phyloP scores from a whole-genome alignment of 164 flowering plant genomes.

The Vitis rotundifolia region DNA sequence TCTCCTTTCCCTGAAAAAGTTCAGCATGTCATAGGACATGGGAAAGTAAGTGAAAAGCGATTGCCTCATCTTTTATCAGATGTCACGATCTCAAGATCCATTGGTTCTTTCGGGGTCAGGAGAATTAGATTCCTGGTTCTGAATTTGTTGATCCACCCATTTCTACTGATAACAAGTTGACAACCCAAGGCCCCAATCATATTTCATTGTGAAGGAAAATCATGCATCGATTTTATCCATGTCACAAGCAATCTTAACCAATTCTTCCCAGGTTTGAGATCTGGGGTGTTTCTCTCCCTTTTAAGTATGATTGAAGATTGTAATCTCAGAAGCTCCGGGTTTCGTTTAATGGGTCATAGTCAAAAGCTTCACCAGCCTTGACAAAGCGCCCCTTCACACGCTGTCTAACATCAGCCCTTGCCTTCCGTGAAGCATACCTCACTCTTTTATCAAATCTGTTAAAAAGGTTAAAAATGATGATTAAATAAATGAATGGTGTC shows the following conservation, averaged over 20 bases:
- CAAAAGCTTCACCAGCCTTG: constrained; percentile 54
- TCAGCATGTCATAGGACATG: not conserved
- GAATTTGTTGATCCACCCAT: constrained; percentile 9
- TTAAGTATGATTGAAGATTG: constrained; percentile 27
- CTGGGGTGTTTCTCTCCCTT: constrained; percentile 20
- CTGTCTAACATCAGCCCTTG: constrained; percentile 52
- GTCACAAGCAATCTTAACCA: constrained; percentile 13
- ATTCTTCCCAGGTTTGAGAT: constrained; percentile 5
- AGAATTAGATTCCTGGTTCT: constrained; percentile 7
- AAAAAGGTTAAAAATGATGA: not conserved
- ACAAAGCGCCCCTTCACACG: constrained; percentile 61
- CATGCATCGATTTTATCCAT: constrained; percentile 9
- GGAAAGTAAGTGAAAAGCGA: not conserved
- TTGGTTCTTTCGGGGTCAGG: not conserved
- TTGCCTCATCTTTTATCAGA: not conserved
- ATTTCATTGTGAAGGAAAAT: constrained; percentile 23
- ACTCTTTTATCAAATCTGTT: constrained; percentile 42
- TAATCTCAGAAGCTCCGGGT: constrained; percentile 51
- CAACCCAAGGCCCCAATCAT: constrained; percentile 17
- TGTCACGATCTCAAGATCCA: not conserved
- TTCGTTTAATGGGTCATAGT: constrained; percentile 47
- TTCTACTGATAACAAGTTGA: not conserved
- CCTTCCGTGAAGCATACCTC: constrained; percentile 62
- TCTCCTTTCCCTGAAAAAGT: constrained; percentile 1
- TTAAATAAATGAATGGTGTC: not conserved